phyloP scores from a whole-genome alignment of 805 yeast species.

The Kluyveromyces nonfermentans region DNA sequence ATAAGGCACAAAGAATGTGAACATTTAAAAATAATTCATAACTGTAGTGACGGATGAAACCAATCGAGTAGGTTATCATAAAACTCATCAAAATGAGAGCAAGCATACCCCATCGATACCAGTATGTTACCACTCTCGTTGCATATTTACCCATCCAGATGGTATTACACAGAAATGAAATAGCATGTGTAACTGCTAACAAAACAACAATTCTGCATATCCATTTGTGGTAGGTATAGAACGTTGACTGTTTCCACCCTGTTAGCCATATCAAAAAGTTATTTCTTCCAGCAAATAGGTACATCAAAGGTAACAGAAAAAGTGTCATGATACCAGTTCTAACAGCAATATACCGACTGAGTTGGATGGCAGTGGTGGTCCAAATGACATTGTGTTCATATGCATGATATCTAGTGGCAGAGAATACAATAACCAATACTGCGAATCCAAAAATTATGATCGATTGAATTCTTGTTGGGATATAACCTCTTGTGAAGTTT shows the following conservation, averaged over 20 bases:
- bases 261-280: constrained; percentile 51
- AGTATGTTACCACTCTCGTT: constrained; percentile 21
- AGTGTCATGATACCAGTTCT: constrained; percentile 41
- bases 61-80: constrained; percentile 35
- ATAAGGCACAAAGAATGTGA: constrained; percentile 36
- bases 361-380: constrained; percentile 4
- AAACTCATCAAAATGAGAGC: constrained; percentile 26
- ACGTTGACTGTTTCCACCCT: constrained; percentile 51
- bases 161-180: background rate
- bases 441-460: constrained; percentile 5
- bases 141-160: constrained; percentile 1
- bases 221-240: constrained; percentile 56
- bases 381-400: constrained; percentile 4
- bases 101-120: constrained; percentile 29
- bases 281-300: constrained; percentile 60
- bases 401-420: constrained; percentile 1
- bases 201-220: constrained; percentile 36
- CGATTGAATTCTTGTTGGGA: constrained; percentile 6
- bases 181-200: constrained; percentile 7
- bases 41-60: constrained; percentile 34
- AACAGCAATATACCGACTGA: constrained; percentile 33
- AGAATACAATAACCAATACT: constrained; percentile 4
- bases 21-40: constrained; percentile 36
- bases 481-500: background rate
- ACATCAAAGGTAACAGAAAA: constrained; percentile 43